Evolutionary conservation across 345 rosid genomes (phyloP).

Genomic region (Lepidium aucheri): DNA sequence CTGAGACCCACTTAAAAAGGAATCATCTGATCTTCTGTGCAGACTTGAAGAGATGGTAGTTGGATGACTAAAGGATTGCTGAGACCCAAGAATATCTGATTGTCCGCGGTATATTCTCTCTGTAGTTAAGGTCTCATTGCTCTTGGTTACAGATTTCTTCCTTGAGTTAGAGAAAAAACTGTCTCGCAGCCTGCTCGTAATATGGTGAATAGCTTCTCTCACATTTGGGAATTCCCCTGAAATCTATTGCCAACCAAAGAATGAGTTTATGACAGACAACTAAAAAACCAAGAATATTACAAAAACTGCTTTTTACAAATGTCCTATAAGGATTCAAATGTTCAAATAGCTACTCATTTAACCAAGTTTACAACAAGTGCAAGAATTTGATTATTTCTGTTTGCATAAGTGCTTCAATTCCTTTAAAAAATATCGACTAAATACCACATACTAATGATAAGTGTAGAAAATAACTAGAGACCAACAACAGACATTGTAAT

Average conservation of each 20-base stretch:
- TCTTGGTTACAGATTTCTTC: conserved; percentile 35
- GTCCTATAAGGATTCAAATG: neutral
- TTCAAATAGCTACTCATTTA: neutral
- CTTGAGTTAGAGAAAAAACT: conserved; percentile 42
- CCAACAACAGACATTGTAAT: neutral
- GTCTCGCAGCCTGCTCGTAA: conserved; percentile 75
- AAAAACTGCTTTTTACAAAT: conserved; percentile 1
- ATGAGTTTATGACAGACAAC: conserved; percentile 9
- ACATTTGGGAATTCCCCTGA: conserved; percentile 66
- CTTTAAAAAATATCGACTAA: neutral
- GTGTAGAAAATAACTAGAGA: neutral
- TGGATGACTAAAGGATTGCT: conserved; percentile 17
- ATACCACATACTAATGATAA: neutral
- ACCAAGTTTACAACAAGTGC: neutral
- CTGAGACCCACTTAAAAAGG: conserved; percentile 10
- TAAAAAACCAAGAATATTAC: neutral
- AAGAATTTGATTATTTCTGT: neutral
- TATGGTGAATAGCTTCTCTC: conserved; percentile 67
- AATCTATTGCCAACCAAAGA: conserved; percentile 44
- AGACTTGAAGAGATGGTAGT: conserved; percentile 18
- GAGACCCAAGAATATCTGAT: conserved; percentile 18
- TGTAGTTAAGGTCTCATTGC: conserved; percentile 31
- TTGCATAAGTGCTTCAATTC: neutral
- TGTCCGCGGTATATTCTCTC: conserved; percentile 39
- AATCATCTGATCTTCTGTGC: conserved; percentile 24